Conservation (phyloP, 225 moss, liverwort and hornwort species). For the Polytrichum formosum region DNA sequence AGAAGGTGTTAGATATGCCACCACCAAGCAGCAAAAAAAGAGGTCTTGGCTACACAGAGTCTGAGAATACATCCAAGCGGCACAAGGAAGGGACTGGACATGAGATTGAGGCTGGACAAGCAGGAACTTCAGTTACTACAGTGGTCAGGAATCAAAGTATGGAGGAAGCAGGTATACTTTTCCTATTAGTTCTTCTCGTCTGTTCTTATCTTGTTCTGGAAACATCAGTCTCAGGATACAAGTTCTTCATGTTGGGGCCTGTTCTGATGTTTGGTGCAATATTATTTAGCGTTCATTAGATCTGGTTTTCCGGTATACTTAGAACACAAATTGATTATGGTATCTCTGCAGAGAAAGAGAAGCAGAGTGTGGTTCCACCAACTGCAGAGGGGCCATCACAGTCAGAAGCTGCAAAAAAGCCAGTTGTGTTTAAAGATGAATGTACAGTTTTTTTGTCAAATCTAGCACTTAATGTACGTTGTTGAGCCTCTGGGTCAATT, state of each 20-base stretch:
- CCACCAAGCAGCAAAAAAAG: slow-evolving; percentile 59
- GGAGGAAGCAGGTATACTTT: slow-evolving; percentile 28
- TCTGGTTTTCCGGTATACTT: too few relatives aligned
- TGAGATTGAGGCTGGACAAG: slow-evolving; percentile 13
- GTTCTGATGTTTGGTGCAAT: too few relatives aligned
- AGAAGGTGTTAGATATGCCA: slow-evolving; percentile 15
- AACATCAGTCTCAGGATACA: too few relatives aligned
- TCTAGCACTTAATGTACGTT: slow-evolving; percentile 66
- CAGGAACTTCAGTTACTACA: slow-evolving; percentile 20
- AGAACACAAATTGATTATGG: too few relatives aligned
- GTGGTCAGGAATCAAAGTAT: slow-evolving; percentile 20
- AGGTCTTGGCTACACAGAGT: slow-evolving; percentile 54
- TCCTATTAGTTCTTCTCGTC: too few relatives aligned
- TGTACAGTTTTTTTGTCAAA: slow-evolving; percentile 93
- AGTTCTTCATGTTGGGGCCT: too few relatives aligned
- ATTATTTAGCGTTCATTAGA: too few relatives aligned
- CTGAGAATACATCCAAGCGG: slow-evolving; percentile 53
- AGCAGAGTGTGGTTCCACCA: slow-evolving; percentile 23
- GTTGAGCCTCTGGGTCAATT: background rate
- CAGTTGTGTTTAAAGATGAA: slow-evolving; percentile 66
- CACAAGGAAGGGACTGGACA: slow-evolving; percentile 34
- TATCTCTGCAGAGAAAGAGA: slow-evolving; percentile 20
- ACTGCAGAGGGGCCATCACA: slow-evolving; percentile 12
- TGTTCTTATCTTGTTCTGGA: too few relatives aligned
- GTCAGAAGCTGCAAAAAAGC: slow-evolving; percentile 36